Evolutionary conservation across 164 flowering plant species (phyloP).

Genomic region (Magnolia officinalis): DNA sequence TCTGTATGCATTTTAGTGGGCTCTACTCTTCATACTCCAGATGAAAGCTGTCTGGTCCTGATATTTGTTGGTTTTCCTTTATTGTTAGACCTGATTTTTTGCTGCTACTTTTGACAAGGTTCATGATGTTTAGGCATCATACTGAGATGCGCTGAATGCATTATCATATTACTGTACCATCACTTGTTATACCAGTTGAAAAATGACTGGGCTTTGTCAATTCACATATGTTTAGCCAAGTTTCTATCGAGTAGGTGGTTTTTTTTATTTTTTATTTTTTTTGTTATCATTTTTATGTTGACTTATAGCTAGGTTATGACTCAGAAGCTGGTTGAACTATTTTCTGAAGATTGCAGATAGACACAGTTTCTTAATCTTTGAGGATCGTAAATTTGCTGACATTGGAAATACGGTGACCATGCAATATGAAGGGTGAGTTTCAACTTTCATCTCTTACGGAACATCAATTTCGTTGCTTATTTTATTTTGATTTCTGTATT

Average conservation of each 20-base stretch:
- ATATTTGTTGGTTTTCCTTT: neutral
- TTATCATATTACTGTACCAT: neutral
- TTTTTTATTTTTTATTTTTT: neutral
- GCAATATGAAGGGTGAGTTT: conserved; percentile 93
- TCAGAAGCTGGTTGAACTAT: conserved; percentile 10
- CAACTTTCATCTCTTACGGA: neutral
- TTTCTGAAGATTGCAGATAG: conserved; percentile 79
- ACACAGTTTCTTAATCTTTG: conserved; percentile 88
- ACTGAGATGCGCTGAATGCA: neutral
- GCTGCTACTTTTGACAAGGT: neutral
- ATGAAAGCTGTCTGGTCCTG: neutral
- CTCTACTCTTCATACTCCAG: neutral
- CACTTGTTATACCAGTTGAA: neutral
- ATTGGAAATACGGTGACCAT: conserved; percentile 97
- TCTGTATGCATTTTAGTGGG: neutral
- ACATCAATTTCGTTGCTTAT: conserved; percentile 6
- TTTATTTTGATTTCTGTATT: neutral
- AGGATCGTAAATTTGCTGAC: conserved; percentile 98
- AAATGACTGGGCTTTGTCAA: no score
- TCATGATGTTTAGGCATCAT: neutral
- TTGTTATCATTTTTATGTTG: neutral
- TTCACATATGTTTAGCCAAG: neutral
- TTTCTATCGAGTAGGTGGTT: neutral
- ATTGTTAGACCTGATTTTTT: neutral
- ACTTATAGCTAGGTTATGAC: conserved; percentile 3